These are phyloP conservation scores for Podila minutissima DNA, from an alignment of 192 early-diverging fungal genomes.

Conservation along the genomic window DNA sequence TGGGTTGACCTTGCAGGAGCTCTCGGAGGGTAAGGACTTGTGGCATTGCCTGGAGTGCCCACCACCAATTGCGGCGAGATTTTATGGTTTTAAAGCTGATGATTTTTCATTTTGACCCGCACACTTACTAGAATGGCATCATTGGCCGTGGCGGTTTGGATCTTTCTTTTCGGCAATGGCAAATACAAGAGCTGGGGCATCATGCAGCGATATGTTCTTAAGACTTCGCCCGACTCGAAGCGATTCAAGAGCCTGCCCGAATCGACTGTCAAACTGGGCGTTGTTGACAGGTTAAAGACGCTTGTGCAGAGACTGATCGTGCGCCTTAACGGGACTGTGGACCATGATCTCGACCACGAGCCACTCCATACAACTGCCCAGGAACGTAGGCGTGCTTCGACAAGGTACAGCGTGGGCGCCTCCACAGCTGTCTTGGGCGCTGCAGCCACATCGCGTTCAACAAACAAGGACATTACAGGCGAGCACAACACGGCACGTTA, in stretches of 20 bases:
- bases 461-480: not conserved
- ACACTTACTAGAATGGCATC: constrained; percentile 32
- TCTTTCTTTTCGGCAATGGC: constrained; percentile 48
- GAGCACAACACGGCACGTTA: not conserved
- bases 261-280: not conserved
- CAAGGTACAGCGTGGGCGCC: constrained; percentile 18
- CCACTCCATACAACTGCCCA: constrained; percentile 12
- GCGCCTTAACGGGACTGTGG: constrained; percentile 19
- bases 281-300: not conserved
- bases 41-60: not conserved
- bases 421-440: constrained; percentile 3
- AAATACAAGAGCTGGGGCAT: constrained; percentile 54
- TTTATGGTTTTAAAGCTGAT: not conserved
- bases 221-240: constrained; percentile 39
- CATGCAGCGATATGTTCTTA: constrained; percentile 45
- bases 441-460: not conserved
- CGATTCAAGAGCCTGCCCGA: not conserved
- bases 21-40: constrained; percentile 30
- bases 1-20: constrained; percentile 47
- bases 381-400: constrained; percentile 7
- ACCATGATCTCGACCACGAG: constrained; percentile 20
- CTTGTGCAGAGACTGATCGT: constrained; percentile 7
- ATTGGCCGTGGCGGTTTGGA: constrained; percentile 38
- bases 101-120: not conserved
- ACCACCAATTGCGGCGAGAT: too few relatives aligned